Conservation (phyloP, 352 stramenopile species). For the Globisporangium perplexum region DNA sequence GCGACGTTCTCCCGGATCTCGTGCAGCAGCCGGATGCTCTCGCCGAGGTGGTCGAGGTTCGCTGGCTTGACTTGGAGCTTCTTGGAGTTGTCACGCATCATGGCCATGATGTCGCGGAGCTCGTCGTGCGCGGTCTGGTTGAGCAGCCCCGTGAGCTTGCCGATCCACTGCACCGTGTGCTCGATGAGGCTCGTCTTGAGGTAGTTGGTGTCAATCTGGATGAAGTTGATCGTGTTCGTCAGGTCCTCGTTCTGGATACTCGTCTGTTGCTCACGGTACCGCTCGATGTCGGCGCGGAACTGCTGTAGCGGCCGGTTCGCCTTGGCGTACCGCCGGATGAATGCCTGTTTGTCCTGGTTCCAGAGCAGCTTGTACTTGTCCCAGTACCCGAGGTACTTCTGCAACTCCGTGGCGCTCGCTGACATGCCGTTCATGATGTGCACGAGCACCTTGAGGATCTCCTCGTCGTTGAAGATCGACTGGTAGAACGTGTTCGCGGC, state of each 20-base stretch:
- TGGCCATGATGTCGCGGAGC: constrained; percentile 78
- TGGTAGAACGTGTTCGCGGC: constrained; percentile 84
- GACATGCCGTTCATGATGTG: constrained; percentile 97
- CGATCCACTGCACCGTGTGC: constrained; percentile 92
- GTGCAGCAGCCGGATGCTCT: constrained; percentile 88
- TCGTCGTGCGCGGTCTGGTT: constrained; percentile 90
- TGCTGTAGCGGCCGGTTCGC: constrained; percentile 89
- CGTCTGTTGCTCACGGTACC: constrained; percentile 88
- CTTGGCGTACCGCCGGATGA: constrained; percentile 95
- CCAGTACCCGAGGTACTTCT: constrained; percentile 95
- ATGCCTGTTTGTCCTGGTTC: constrained; percentile 94
- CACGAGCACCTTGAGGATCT: constrained; percentile 93
- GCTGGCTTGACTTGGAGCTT: constrained; percentile 79
- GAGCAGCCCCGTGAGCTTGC: constrained; percentile 88
- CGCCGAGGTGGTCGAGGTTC: constrained; percentile 89
- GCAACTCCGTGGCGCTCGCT: constrained; percentile 88
- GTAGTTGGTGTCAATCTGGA: constrained; percentile 92
- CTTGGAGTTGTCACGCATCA: constrained; percentile 86
- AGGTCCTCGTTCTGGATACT: constrained; percentile 91
- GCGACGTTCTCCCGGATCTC: constrained; percentile 81
- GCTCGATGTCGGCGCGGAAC: constrained; percentile 91
- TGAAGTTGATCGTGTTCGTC: constrained; percentile 93
- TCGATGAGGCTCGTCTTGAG: constrained; percentile 90
- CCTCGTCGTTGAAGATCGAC: constrained; percentile 94
- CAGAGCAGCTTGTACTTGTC: constrained; percentile 93